These are phyloP conservation scores for Cercospora sp. DNA, from an alignment of 2,329 filamentous ascomycete species.

Conservation along the genomic window DNA sequence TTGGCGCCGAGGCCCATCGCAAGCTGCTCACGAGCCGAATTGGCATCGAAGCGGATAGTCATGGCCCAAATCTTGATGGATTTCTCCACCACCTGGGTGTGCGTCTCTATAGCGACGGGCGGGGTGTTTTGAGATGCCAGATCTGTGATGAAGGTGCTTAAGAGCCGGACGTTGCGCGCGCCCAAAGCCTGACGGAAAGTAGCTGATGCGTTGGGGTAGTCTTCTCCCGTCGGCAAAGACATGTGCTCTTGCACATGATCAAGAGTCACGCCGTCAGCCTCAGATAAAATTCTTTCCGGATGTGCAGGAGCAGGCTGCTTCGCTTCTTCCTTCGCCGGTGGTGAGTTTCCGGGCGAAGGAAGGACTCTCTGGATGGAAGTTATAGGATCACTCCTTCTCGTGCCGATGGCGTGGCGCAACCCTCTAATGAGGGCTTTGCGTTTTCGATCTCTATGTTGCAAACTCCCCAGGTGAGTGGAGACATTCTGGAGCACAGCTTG, in stretches of 20 bases:
- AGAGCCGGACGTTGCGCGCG: not conserved
- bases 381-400: constrained; percentile 1
- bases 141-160: not conserved
- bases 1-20: not conserved
- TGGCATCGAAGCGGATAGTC: not conserved
- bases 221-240: not conserved
- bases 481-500: constrained; percentile 3
- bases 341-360: not conserved
- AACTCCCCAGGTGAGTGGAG: not conserved
- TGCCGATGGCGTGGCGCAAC: not conserved
- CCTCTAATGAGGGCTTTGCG: not conserved
- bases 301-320: not conserved
- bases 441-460: not conserved
- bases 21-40: not conserved
- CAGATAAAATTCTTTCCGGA: not conserved
- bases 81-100: not conserved
- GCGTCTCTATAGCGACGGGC: not conserved
- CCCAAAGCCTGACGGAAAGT: not conserved
- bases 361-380: not conserved
- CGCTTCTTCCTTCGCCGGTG: not conserved
- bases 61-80: not conserved
- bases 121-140: not conserved
- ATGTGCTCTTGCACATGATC: not conserved
- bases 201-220: not conserved
- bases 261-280: not conserved